Percentiles rank a stretch among this genome's conserved stretches.
Conservation (phyloP, 331 rosid genomes). For the Rhamnella rubrinervis region DNA sequence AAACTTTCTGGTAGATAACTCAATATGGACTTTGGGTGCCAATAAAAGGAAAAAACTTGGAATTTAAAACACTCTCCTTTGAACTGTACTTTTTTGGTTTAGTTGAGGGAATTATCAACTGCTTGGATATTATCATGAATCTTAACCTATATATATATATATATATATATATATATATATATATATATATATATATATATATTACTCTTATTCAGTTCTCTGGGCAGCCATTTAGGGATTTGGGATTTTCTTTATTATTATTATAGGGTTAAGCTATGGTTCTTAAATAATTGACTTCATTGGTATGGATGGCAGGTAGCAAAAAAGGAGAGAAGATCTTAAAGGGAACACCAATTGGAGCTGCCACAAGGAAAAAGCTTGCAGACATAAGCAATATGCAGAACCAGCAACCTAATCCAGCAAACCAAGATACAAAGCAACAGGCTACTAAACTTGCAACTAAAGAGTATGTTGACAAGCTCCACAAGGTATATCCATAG, state of each 20-base stretch:
- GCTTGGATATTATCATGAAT: not conserved
- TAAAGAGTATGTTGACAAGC: conserved; percentile 39
- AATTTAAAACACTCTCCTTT: too few species aligned
- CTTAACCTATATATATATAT: too few species aligned
- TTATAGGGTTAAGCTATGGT: not conserved
- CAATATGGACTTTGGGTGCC: too few species aligned
- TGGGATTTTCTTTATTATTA: not conserved
- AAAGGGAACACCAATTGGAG: conserved; percentile 39
- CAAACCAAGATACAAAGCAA: conserved; percentile 31
- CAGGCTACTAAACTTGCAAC: conserved; percentile 26
- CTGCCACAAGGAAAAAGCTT: conserved; percentile 52
- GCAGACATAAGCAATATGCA: conserved; percentile 68
- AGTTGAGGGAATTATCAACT: not conserved
- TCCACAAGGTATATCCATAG: conserved; percentile 44
- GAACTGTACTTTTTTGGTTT: too few species aligned
- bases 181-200: not conserved
- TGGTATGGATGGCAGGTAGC: conserved; percentile 37
- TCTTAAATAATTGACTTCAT: conserved; percentile 12
- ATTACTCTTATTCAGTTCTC: not conserved
- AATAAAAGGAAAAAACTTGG: too few species aligned
- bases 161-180: not conserved
- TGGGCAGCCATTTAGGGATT: conserved; percentile 1
- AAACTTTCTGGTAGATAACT: too few species aligned
- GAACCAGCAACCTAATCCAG: conserved; percentile 20
- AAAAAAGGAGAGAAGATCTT: conserved; percentile 36